A percentile compares a stretch with the other conserved stretches of the same genome.
Conservation (phyloP, 129 eudicot species). For the Helianthus annuus region DNA sequence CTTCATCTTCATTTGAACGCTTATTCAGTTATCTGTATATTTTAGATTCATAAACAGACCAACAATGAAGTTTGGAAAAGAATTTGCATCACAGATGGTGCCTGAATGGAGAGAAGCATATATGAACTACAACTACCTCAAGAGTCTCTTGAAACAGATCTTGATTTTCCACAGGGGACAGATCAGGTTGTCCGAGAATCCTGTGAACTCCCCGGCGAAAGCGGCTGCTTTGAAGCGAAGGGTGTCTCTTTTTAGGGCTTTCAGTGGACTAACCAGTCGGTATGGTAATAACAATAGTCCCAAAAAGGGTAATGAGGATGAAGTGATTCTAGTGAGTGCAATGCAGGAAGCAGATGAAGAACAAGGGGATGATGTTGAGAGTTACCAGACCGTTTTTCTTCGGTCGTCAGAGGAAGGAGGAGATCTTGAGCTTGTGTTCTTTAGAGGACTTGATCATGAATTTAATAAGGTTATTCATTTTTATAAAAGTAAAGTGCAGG, state of each 20-base stretch:
- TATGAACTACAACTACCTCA: constrained; percentile 47
- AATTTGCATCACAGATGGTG: constrained; percentile 61
- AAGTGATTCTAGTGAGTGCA: constrained; percentile 39
- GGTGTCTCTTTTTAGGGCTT: constrained; percentile 50
- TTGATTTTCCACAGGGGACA: constrained; percentile 20
- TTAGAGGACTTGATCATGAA: constrained; percentile 52
- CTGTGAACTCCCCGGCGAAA: constrained; percentile 15
- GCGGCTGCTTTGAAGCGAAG: constrained; percentile 18
- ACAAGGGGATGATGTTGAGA: constrained; percentile 19
- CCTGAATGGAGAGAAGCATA: constrained; percentile 81
- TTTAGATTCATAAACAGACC: not conserved
- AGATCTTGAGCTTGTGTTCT: constrained; percentile 51
- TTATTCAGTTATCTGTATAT: not conserved
- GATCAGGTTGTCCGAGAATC: not conserved
- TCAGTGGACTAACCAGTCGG: constrained; percentile 50
- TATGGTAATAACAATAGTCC: constrained; percentile 30
- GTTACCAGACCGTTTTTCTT: constrained; percentile 55
- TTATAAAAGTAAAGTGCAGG: constrained; percentile 51
- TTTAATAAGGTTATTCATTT: constrained; percentile 57
- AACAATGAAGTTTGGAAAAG: constrained; percentile 59
- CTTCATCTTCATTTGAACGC: constrained; percentile 10
- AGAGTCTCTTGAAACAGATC: constrained; percentile 46
- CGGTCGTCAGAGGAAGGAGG: constrained; percentile 58
- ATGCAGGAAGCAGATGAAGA: constrained; percentile 35
- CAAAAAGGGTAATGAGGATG: constrained; percentile 36